A percentile compares a stretch with the other conserved stretches of the same genome.
Conservation (phyloP, 768 basidiomycete genomes). For the Boletus tylopilopsis region DNA sequence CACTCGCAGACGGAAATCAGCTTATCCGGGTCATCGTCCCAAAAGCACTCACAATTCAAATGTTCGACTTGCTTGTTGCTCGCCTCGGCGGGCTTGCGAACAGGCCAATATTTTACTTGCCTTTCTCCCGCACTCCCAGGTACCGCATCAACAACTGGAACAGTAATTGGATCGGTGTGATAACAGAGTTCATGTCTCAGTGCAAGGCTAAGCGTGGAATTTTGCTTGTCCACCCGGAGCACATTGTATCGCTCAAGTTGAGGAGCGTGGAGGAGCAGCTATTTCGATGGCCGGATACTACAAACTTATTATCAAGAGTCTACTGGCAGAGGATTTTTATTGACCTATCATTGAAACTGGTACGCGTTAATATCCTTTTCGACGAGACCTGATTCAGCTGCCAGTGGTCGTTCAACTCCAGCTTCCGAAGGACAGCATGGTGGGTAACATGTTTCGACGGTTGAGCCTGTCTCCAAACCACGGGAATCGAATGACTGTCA, state of each 20-base stretch:
- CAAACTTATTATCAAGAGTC: no score
- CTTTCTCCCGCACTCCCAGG: slow-evolving; percentile 39
- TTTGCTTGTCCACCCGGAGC: slow-evolving; percentile 46
- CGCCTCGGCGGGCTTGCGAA: slow-evolving; percentile 41
- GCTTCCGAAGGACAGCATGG: not conserved
- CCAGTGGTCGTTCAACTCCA: not conserved
- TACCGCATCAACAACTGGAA: slow-evolving; percentile 14
- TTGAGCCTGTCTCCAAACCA: no score
- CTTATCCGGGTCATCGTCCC: slow-evolving; percentile 44
- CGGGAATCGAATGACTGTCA: no score
- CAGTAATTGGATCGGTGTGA: no score
- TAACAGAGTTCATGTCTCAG: slow-evolving; percentile 33
- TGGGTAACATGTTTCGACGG: not conserved
- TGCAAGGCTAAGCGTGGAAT: slow-evolving; percentile 39
- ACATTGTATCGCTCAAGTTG: slow-evolving; percentile 45
- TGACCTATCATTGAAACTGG: slow-evolving; percentile 6
- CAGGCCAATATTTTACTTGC: slow-evolving; percentile 43
- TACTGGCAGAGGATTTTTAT: slow-evolving; percentile 9
- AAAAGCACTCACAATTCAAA: no score
- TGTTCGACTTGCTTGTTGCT: slow-evolving; percentile 42
- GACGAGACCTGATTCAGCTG: no score
- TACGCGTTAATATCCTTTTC: not conserved
- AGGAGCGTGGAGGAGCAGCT: slow-evolving; percentile 36
- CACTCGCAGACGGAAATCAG: slow-evolving; percentile 39
- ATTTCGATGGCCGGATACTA: no score